Evolutionary conservation across 176 grass and related monocot species (phyloP), one percentile per base, ranked within the genome.

Genomic region (Bolboschoenus planiculmis): DNA sequence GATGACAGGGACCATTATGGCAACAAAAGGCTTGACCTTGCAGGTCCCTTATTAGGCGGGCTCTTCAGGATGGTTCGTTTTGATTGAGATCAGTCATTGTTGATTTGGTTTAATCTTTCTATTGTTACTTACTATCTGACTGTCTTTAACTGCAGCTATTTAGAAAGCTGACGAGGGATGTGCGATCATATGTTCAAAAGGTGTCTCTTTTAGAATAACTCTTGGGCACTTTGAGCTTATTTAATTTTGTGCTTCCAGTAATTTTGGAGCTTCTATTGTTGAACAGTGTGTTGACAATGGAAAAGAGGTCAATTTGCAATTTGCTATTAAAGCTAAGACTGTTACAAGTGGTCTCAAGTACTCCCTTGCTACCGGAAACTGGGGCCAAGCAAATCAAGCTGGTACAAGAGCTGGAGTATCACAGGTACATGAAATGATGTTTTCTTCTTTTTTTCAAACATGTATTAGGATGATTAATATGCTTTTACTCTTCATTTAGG

Each of bases 1-100:
- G 96, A 99, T 88, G 96, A 99, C 81, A 85, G 91, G 80, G 96
- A 99, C 81, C 96, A 99, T 93, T 99, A 99, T 83, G 96, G 93
- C 53, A 99, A 99, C 86, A 99, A 99, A 93, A 99, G 96, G 58
- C 87, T 99, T 10, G 93, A 99, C 81, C 96, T 99, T 95, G 91
- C 96, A 88, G 96, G 96, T 88, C 96, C 96, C 65, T 83, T 99
- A 80, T 89, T 99, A 84, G 96, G 93, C 59, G 92, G 92, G 60
- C 81, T 99, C 42, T 99, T 99, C 79, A 90, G 96, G 90, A 99
- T 95, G 96, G 96, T 99, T 88, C 48, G 87, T 91, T 67, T 87
- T 29, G 43, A 36, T 33, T 59, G 27, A 70, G 68, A 65, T 83
- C 74, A 75, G 35, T 60, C 16, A 83, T 36, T 75, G 63, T 42